Evolutionary conservation across 2,329 filamentous ascomycete genomes (phyloP).

Genomic region (Sporothrix variecibatus): DNA sequence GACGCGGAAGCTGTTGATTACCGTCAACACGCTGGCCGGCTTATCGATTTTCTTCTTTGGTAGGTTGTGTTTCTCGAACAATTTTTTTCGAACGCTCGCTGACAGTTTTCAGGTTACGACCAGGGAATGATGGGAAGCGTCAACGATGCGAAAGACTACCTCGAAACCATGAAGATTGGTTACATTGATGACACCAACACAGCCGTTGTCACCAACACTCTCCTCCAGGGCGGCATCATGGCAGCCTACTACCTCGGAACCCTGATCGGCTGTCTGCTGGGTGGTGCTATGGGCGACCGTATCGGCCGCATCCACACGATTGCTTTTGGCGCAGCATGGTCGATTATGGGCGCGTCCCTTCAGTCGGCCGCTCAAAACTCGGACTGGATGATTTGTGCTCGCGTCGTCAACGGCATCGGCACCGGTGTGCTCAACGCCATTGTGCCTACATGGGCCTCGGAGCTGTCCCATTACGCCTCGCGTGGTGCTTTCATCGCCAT

Average conservation of each 20-base stretch:
- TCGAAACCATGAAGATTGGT: neutral
- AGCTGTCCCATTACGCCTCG: constrained; percentile 67
- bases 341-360: neutral
- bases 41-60: neutral
- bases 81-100: neutral
- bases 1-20: neutral
- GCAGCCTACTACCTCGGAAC: neutral
- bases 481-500: constrained; percentile 70
- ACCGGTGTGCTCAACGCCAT: constrained; percentile 72
- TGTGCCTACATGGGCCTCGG: constrained; percentile 70
- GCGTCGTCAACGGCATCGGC: constrained; percentile 64
- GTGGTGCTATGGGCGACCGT: neutral
- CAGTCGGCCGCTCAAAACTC: neutral
- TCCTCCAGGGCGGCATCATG: constrained; percentile 7
- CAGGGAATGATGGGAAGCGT: neutral
- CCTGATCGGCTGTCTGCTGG: neutral
- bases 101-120: neutral
- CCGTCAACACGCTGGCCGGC: neutral
- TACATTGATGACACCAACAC: neutral
- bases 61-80: neutral
- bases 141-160: neutral
- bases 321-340: neutral
- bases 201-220: neutral
- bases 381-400: constrained; percentile 40
- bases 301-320: neutral